Percentiles rank a stretch among this genome's conserved stretches.
Evolutionary conservation across 129 eudicot genomes (phyloP).

Genomic region (Calendula officinalis): DNA sequence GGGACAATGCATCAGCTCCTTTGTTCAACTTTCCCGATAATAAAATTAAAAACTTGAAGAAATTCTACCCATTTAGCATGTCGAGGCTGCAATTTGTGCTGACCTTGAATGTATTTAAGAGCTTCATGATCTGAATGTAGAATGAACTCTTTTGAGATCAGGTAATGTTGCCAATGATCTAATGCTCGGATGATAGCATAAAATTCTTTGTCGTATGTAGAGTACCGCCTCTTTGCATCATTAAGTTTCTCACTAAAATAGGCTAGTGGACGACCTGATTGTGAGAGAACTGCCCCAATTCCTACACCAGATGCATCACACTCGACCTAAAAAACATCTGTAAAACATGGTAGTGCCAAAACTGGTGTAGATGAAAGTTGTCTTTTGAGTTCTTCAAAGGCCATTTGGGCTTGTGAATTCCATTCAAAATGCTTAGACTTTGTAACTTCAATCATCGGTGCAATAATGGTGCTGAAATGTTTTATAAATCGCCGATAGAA

Average conservation of each 20-base stretch:
- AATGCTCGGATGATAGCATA: neutral
- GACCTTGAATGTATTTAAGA: too few species aligned
- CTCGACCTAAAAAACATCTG: neutral
- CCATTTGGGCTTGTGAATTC: too few species aligned
- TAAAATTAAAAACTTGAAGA: neutral
- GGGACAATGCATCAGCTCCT: neutral
- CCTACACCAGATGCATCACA: neutral
- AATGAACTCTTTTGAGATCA: neutral
- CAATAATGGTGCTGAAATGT: too few species aligned
- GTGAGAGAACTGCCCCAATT: neutral
- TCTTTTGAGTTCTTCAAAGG: too few species aligned
- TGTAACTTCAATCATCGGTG: too few species aligned
- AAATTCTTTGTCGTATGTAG: neutral
- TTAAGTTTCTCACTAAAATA: neutral
- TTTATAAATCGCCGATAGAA: too few species aligned
- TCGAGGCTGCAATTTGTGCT: neutral
- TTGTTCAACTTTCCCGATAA: neutral
- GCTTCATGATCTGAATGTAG: neutral
- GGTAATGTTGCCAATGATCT: neutral
- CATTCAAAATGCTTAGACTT: too few species aligned
- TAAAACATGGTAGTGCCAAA: neutral
- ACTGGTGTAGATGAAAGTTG: neutral
- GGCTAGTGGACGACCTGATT: neutral
- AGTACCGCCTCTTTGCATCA: neutral
- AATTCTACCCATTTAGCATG: constrained; percentile 1